Conservation (phyloP, 2,329 filamentous ascomycete species). For the Fusarium sp. region DNA sequence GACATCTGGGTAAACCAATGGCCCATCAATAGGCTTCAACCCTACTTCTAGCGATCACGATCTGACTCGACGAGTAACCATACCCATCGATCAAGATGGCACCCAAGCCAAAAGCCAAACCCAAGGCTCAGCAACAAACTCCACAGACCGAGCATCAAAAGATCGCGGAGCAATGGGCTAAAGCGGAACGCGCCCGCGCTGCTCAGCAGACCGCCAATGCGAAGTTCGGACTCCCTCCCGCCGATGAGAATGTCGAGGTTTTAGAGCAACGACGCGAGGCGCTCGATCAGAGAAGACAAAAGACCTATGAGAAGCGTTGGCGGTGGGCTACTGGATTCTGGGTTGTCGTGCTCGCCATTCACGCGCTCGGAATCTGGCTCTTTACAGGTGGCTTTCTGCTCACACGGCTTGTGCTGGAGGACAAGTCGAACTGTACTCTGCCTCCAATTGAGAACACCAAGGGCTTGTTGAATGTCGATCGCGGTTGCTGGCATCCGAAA, state of each 20-base stretch:
- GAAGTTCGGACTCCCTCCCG: conserved; percentile 46
- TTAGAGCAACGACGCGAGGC: conserved; percentile 59
- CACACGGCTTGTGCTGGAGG: conserved; percentile 82
- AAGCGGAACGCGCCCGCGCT: conserved; percentile 63
- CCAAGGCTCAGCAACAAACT: conserved; percentile 41
- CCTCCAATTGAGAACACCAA: conserved; percentile 70
- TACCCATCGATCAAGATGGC: conserved; percentile 47
- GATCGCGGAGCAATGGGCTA: conserved; percentile 65
- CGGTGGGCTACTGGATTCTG: conserved; percentile 75
- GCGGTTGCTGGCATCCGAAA: conserved; percentile 96
- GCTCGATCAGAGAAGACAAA: conserved; percentile 61
- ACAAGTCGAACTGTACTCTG: conserved; percentile 75
- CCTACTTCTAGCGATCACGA: conserved; percentile 25
- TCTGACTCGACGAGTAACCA: conserved; percentile 13
- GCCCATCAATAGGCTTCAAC: conserved; percentile 31
- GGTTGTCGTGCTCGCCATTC: conserved; percentile 76
- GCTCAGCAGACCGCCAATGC: conserved; percentile 52
- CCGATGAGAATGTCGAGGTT: conserved; percentile 51
- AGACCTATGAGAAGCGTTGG: conserved; percentile 64
- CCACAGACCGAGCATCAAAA: conserved; percentile 60
- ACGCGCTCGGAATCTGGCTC: conserved; percentile 84
- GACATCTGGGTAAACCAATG: conserved; percentile 43
- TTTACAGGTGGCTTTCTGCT: conserved; percentile 96
- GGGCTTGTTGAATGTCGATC: conserved; percentile 58
- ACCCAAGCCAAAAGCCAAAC: conserved; percentile 40